Evolutionary conservation across 1,284 basidiomycete species (phyloP).

Genomic region (Thelephora terrestris): DNA sequence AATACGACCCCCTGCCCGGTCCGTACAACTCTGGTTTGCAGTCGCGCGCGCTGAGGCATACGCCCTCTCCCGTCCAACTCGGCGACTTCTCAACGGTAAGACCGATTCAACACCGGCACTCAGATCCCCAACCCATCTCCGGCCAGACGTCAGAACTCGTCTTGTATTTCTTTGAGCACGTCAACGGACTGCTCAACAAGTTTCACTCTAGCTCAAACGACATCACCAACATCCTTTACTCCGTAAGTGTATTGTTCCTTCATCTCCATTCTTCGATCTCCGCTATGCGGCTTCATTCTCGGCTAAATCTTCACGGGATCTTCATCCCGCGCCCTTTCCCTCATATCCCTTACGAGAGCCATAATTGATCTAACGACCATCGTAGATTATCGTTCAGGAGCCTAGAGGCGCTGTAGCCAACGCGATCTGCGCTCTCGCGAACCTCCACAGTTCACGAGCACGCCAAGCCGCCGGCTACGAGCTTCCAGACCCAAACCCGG

Average conservation of each 20-base stretch:
- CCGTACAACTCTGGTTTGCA: slow-evolving; percentile 8
- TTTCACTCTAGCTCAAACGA: slow-evolving; percentile 46
- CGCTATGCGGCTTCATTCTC: background rate
- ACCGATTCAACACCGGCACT: background rate
- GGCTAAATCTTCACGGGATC: background rate
- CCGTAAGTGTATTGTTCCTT: slow-evolving; percentile 30
- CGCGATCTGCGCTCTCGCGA: slow-evolving; percentile 66
- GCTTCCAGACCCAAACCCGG: slow-evolving; percentile 39
- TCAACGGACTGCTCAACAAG: slow-evolving; percentile 38
- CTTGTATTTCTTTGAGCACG: slow-evolving; percentile 58
- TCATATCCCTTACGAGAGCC: background rate
- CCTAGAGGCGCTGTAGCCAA: slow-evolving; percentile 59
- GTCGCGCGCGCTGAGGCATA: background rate
- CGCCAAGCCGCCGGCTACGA: slow-evolving; percentile 51
- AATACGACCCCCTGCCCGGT: slow-evolving; percentile 7
- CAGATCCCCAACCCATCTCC: background rate
- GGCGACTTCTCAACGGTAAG: background rate
- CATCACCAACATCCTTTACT: slow-evolving; percentile 48
- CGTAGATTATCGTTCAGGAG: slow-evolving; percentile 51
- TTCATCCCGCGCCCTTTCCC: slow-evolving; percentile 9
- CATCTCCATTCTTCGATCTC: background rate
- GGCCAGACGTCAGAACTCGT: slow-evolving; percentile 31
- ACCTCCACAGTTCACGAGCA: slow-evolving; percentile 53
- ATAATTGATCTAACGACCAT: slow-evolving; percentile 4
- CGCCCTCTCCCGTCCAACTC: slow-evolving; percentile 1